Conservation (phyloP, 2,329 filamentous ascomycete genomes). For the Colletotrichum shisoi region DNA sequence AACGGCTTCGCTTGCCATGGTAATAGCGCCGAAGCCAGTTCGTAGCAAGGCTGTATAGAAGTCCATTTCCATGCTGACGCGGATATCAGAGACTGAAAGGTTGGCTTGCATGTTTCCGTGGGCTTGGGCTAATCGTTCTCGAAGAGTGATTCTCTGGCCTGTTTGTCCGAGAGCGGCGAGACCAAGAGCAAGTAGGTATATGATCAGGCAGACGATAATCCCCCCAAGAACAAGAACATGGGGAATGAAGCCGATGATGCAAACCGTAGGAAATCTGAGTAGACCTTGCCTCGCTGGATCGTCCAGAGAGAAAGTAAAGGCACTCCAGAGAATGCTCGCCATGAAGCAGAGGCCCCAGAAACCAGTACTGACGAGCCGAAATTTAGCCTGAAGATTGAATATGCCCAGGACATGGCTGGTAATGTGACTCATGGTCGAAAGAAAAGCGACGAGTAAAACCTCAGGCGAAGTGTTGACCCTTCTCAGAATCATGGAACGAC, state of each 20-base stretch:
- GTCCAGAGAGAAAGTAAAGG: conserved; percentile 67
- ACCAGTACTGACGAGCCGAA: conserved; percentile 84
- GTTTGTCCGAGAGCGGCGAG: conserved; percentile 69
- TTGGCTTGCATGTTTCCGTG: conserved; percentile 93
- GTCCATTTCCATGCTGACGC: conserved; percentile 86
- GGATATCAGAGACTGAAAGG: conserved; percentile 80
- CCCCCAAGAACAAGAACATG: conserved; percentile 87
- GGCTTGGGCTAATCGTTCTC: conserved; percentile 72
- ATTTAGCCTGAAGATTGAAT: conserved; percentile 78
- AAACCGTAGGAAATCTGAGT: conserved; percentile 89
- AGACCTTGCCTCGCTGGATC: conserved; percentile 70
- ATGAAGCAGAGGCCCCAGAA: conserved; percentile 94
- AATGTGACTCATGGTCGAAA: conserved; percentile 89
- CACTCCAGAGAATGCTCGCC: conserved; percentile 81
- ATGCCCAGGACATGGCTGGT: conserved; percentile 85
- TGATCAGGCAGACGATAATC: conserved; percentile 75
- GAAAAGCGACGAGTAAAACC: conserved; percentile 81
- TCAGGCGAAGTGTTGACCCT: conserved; percentile 89
- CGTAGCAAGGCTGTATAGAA: conserved; percentile 92
- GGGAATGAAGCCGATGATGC: conserved; percentile 92
- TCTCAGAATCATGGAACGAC: conserved; percentile 73
- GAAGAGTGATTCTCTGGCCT: conserved; percentile 52
- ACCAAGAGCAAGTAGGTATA: conserved; percentile 79
- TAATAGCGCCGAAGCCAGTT: conserved; percentile 86
- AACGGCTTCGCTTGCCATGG: conserved; percentile 93